Evolutionary conservation across 148 eudicot genomes (phyloP).

Genomic region (Amaranthus hypochondriacus): DNA sequence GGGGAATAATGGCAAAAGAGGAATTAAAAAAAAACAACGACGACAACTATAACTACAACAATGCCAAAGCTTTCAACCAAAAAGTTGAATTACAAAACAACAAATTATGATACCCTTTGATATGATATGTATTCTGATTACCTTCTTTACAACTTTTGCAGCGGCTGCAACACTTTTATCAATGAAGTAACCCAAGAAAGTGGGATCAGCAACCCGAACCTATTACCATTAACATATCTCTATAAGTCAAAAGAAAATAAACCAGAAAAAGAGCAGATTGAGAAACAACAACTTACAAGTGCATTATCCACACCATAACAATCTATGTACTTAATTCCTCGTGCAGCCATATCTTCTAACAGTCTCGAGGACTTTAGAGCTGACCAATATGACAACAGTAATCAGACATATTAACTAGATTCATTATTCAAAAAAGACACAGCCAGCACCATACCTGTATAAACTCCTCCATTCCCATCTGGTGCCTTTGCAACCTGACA

Average conservation of each 20-base stretch:
- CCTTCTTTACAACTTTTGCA: slow-evolving; percentile 98
- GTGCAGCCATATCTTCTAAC: slow-evolving; percentile 85
- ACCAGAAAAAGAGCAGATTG: slow-evolving; percentile 1
- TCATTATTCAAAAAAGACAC: not conserved
- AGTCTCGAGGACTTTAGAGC: slow-evolving; percentile 83
- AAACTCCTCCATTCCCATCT: slow-evolving; percentile 99
- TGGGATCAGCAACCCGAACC: slow-evolving; percentile 99
- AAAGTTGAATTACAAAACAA: not conserved
- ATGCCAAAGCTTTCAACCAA: not conserved
- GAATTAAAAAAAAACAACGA: not conserved
- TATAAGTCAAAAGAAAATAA: slow-evolving; percentile 10
- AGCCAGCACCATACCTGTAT: slow-evolving; percentile 50
- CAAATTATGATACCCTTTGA: not conserved
- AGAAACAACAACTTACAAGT: slow-evolving; percentile 46
- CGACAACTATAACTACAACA: too few species aligned
- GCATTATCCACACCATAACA: slow-evolving; percentile 99
- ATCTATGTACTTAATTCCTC: slow-evolving; percentile 87
- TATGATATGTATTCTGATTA: slow-evolving; percentile 15
- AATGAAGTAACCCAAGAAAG: slow-evolving; percentile 92
- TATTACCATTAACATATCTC: slow-evolving; percentile 27
- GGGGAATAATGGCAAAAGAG: not conserved
- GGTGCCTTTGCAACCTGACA: slow-evolving; percentile 93
- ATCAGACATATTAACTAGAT: slow-evolving; percentile 11
- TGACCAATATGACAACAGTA: slow-evolving; percentile 24
- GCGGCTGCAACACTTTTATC: slow-evolving; percentile 81